Evolutionary conservation across 1,284 basidiomycete species (phyloP), one percentile per base, ranked within the genome.

Genomic region (Austroboletus sp.): DNA sequence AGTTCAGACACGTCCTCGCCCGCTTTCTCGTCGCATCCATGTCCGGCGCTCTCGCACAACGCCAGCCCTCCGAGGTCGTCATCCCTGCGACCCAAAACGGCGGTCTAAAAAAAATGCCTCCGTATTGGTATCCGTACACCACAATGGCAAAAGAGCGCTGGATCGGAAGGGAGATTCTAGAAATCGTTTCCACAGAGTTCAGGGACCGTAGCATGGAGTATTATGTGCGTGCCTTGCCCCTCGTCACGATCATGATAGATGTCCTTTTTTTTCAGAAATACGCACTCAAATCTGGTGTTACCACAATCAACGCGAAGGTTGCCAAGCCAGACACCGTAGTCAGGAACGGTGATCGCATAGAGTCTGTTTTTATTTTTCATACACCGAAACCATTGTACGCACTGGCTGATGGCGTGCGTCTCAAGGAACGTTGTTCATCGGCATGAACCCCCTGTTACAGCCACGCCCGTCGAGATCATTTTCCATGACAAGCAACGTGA

Each of bases 391-490:
- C 29, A 13, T 32, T 7, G 15, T 32, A 32, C 6, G n/a, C 31
- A n/a, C 13, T n/a, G 13, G 2, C 31, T 32, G 26, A 50, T 37
- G 35, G 29, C 38, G 6, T 9, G 21, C 9, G 30, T 19, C 39
- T 38, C 42, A 42, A 95, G 91, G 60, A 97, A 97, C 62, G 79
- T 91, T 4, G 91, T 95, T 2, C 94, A 97, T 66, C 75, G 91
- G 13, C 96, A 99, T 63, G 96, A 99, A 66, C 95, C 96, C 4
- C 92, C 96, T 0, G 85, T 98, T 3, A 88, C 92, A 1, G 83
- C 88, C 6, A 89, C 79, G 9, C 89, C 90, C 0, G 82, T 98
- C 42, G 79, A 84, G 52, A 78, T 98, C 37, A 71, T 97, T 6
- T 69, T 81, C 16, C 78, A 85, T 37, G 89, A 97, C 65, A 73